Conservation (phyloP, 164 flowering plant species). For the Taxillus chinensis region DNA sequence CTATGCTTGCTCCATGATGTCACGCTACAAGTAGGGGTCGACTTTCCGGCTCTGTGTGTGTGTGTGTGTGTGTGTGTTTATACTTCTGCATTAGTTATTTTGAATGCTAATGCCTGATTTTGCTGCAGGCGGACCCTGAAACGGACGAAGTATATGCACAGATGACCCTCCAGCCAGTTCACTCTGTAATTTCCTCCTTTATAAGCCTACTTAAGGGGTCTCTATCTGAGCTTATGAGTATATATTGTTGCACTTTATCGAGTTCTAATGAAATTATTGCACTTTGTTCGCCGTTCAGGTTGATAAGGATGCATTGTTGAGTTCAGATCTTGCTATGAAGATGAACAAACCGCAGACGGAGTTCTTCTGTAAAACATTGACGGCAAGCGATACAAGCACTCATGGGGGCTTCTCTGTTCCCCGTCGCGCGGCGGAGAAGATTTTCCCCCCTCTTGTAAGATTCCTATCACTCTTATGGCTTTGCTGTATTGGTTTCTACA, state of each 20-base stretch:
- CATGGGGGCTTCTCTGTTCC: slow-evolving; percentile 99
- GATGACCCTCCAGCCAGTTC: slow-evolving; percentile 96
- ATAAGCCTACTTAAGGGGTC: no score
- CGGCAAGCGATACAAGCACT: slow-evolving; percentile 98
- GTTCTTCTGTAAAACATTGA: slow-evolving; percentile 91
- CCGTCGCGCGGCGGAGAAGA: slow-evolving; percentile 99
- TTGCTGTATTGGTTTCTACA: background rate
- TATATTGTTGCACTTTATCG: background rate
- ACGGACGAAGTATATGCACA: slow-evolving; percentile 98
- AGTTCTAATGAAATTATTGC: background rate
- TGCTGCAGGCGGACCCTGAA: slow-evolving; percentile 86
- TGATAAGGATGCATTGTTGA: slow-evolving; percentile 79
- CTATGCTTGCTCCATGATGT: slow-evolving; percentile 86
- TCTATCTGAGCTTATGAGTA: no score
- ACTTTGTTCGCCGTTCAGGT: slow-evolving; percentile 34
- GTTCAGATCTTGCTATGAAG: slow-evolving; percentile 85
- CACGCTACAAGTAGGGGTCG: slow-evolving; percentile 67
- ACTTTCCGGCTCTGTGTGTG: background rate
- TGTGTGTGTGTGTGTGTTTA: background rate
- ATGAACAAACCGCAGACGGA: slow-evolving; percentile 71
- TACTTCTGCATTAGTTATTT: background rate
- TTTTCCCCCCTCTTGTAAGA: slow-evolving; percentile 88
- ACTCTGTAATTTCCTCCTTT: slow-evolving; percentile 46
- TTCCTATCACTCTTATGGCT: background rate
- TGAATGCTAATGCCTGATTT: slow-evolving; percentile 9